Evolutionary conservation across 805 yeast genomes (phyloP).

Genomic region (Candida pini): DNA sequence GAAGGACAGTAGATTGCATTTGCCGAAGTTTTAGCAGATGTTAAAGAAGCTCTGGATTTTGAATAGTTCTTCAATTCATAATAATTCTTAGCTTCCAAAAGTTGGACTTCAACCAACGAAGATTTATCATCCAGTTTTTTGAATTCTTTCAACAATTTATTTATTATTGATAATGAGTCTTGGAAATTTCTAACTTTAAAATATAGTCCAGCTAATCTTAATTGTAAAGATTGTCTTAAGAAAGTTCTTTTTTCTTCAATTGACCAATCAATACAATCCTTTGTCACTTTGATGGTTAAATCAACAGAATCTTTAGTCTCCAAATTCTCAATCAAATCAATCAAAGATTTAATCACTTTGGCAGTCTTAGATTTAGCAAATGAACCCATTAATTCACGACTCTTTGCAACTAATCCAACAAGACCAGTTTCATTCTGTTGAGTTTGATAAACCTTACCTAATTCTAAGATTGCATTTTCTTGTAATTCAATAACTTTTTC

Average conservation of each 20-base stretch:
- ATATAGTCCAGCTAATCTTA: conserved; percentile 73
- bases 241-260: conserved; percentile 76
- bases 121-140: conserved; percentile 94
- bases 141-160: conserved; percentile 71
- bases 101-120: conserved; percentile 90
- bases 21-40: conserved; percentile 96
- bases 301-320: conserved; percentile 49
- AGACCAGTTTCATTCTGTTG: conserved; percentile 46
- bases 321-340: conserved; percentile 68
- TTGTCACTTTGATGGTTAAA: conserved; percentile 65
- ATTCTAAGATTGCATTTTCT: conserved; percentile 67
- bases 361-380: conserved; percentile 95
- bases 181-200: conserved; percentile 59
- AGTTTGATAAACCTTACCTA: conserved; percentile 65
- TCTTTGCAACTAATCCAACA: conserved; percentile 54
- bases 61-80: conserved; percentile 89
- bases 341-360: conserved; percentile 74
- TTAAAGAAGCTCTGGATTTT: conserved; percentile 85
- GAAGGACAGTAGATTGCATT: conserved; percentile 94
- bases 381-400: conserved; percentile 59
- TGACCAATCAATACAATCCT: conserved; percentile 86
- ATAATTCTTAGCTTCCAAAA: conserved; percentile 83
- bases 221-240: conserved; percentile 80
- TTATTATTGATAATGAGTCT: conserved; percentile 68
- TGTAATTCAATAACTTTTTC: conserved; percentile 46